These are phyloP conservation scores for Aspergillus terreus DNA, from an alignment of 2,329 filamentous ascomycete genomes.

Conservation along the genomic window DNA sequence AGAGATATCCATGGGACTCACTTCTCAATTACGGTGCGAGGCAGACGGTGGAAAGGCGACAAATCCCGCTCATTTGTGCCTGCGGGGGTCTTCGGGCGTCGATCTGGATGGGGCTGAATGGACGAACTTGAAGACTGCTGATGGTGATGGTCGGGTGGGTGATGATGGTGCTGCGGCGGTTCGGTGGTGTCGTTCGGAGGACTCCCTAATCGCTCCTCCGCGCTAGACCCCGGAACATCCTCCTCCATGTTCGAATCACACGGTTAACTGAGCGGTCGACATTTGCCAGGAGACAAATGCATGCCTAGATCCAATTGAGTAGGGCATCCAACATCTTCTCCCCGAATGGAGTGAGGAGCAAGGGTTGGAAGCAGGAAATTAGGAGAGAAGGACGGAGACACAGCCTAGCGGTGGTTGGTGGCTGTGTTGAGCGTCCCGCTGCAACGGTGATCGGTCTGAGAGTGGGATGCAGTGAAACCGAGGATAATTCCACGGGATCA, in stretches of 20 bases:
- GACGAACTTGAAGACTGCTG: not conserved
- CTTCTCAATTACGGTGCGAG: conserved; percentile 26
- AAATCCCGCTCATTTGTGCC: conserved; percentile 7
- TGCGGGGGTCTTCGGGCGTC: conserved; percentile 1
- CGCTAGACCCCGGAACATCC: conserved; percentile 16
- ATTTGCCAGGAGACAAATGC: conserved; percentile 12
- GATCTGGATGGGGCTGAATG: conserved; percentile 7
- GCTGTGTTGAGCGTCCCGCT: conserved; percentile 16
- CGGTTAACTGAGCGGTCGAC: conserved; percentile 11
- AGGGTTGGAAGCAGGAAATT: not conserved
- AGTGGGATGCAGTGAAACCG: not conserved
- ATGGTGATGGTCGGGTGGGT: not conserved
- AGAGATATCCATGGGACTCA: conserved; percentile 17
- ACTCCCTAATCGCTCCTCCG: conserved; percentile 13
- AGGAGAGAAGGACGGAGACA: conserved; percentile 8
- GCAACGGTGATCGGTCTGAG: conserved; percentile 13
- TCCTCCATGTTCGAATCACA: conserved; percentile 21
- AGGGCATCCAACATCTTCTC: conserved; percentile 9
- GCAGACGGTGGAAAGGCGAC: conserved; percentile 22
- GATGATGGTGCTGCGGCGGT: not conserved
- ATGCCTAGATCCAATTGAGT: conserved; percentile 16
- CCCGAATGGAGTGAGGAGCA: conserved; percentile 4
- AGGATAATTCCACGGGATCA: not conserved
- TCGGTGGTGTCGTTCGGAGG: conserved; percentile 7
- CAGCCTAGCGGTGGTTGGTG: conserved; percentile 15